phyloP scores from a whole-genome alignment of 2,329 filamentous ascomycete species.

The Epichloe baconii region DNA sequence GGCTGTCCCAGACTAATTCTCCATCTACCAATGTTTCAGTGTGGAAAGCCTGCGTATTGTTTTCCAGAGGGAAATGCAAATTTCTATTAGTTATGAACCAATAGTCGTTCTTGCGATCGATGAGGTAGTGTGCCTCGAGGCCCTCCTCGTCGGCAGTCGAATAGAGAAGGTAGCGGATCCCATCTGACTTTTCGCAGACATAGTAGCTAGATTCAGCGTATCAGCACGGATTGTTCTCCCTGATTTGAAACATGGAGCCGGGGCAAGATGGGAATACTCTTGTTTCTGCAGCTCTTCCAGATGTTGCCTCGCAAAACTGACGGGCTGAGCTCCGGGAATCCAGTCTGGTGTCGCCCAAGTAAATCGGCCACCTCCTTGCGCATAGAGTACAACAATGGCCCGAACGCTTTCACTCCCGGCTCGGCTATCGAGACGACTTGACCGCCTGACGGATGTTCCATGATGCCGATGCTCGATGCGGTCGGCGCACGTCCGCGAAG shows the following conservation, averaged over 20 bases:
- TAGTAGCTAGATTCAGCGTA: conserved; percentile 55
- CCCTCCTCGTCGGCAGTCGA: conserved; percentile 52
- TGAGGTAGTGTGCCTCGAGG: conserved; percentile 71
- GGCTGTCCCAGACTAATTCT: conserved; percentile 79
- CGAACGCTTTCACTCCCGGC: conserved; percentile 53
- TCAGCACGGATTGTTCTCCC: conserved; percentile 4
- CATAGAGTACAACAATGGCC: conserved; percentile 46
- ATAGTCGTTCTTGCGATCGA: conserved; percentile 97
- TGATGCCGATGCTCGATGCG: conserved; percentile 7
- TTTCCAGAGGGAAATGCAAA: conserved; percentile 68
- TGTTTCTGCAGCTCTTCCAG: conserved; percentile 65
- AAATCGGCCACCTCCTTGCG: conserved; percentile 62
- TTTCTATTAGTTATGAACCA: conserved; percentile 60
- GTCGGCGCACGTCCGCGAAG: not conserved
- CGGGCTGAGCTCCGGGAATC: conserved; percentile 85
- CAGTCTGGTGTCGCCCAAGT: conserved; percentile 52
- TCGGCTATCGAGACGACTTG: conserved; percentile 39
- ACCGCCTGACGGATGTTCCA: conserved; percentile 18
- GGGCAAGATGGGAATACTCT: conserved; percentile 41
- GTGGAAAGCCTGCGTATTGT: conserved; percentile 57
- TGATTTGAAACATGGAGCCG: conserved; percentile 3
- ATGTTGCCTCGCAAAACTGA: conserved; percentile 77
- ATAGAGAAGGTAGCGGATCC: conserved; percentile 90
- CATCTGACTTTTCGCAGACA: conserved; percentile 96
- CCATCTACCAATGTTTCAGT: conserved; percentile 76